Conservation (phyloP, 78 protist species). For the Dictyostelium citrinum region DNA sequence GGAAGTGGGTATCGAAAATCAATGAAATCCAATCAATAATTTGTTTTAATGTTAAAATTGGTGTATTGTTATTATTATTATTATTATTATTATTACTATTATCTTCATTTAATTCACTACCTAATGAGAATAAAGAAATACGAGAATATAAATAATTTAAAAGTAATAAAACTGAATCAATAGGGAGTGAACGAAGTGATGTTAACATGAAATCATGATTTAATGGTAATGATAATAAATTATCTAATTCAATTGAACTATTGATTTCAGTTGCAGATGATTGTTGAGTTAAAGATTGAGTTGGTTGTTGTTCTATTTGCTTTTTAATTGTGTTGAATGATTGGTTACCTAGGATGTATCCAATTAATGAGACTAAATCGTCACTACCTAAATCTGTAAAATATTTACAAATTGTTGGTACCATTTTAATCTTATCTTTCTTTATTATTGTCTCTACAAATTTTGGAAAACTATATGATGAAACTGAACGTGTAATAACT, state of each 20-base stretch:
- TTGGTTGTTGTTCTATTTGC: not conserved
- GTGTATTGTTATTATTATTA: not conserved
- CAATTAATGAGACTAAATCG: not conserved
- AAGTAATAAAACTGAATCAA: not conserved
- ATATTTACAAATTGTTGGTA: not conserved
- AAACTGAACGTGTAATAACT: not conserved
- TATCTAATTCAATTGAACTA: not conserved
- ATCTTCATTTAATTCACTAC: not conserved
- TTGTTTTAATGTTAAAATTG: constrained; percentile 15
- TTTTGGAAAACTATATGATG: not conserved
- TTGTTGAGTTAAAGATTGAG: not conserved
- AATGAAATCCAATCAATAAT: constrained; percentile 26
- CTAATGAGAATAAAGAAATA: not conserved
- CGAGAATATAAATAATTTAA: constrained; percentile 12
- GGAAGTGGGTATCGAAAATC: constrained; percentile 29
- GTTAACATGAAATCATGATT: not conserved
- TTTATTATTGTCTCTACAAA: not conserved
- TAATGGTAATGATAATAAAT: not conserved
- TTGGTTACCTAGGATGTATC: not conserved
- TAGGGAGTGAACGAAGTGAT: not conserved
- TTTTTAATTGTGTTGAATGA: not conserved
- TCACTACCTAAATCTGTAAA: not conserved
- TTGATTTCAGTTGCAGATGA: not conserved
- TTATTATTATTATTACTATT: not conserved
- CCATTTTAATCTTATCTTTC: not conserved